Conservation (phyloP, 139 green algal genomes). For the Edaphochlamys debaryana region DNA sequence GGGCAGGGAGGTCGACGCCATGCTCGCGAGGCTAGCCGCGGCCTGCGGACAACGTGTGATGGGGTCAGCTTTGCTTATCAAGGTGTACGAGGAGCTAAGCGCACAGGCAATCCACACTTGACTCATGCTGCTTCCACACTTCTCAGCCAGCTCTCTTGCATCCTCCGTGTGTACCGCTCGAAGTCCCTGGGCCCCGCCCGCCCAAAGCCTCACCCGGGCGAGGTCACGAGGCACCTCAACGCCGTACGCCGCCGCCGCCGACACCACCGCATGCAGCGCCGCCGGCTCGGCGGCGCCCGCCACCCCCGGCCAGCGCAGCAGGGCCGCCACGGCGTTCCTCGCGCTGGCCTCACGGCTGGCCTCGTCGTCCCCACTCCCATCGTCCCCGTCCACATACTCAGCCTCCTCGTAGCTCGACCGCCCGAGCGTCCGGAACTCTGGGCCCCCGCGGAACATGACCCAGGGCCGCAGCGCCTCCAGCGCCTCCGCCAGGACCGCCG, state of each 20-base stretch:
- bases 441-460: neutral
- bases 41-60: too few relatives aligned
- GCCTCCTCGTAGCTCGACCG: too few relatives aligned
- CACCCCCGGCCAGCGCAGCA: neutral
- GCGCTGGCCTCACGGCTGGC: neutral
- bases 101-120: too few relatives aligned
- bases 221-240: neutral
- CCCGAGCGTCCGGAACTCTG: too few relatives aligned
- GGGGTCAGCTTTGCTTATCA: too few relatives aligned
- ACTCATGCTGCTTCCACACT: too few relatives aligned
- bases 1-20: neutral
- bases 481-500: neutral
- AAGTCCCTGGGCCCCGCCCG: too few relatives aligned
- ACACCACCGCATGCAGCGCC: neutral
- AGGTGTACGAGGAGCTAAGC: too few relatives aligned
- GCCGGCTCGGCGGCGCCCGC: neutral
- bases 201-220: neutral
- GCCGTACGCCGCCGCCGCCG: slow-evolving; percentile 17
- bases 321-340: neutral
- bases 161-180: too few relatives aligned
- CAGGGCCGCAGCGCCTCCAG: slow-evolving; percentile 3
- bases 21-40: neutral
- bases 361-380: neutral
- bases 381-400: neutral
- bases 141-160: too few relatives aligned